Percentiles rank a stretch among this genome's conserved stretches.
phyloP scores from a whole-genome alignment of 1,284 basidiomycete genomes.

The Malassezia arunalokei region DNA sequence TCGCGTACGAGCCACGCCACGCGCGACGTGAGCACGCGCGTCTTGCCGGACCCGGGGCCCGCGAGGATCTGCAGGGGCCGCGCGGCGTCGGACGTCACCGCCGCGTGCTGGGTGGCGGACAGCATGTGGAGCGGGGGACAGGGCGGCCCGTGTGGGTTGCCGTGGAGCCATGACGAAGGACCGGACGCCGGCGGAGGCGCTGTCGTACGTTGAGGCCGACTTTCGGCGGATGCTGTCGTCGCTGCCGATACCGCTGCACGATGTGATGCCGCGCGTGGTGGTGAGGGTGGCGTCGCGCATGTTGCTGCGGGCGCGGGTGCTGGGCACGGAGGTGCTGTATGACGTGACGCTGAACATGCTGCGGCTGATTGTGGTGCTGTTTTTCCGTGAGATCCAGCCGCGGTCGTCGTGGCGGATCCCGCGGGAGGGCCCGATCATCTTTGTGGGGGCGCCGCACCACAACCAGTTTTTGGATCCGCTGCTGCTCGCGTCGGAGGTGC shows the following conservation, averaged over 20 bases:
- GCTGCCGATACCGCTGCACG: constrained; percentile 34
- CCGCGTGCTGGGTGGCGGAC: constrained; percentile 28
- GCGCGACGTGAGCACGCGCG: constrained; percentile 36
- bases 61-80: constrained; percentile 40
- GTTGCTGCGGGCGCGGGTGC: constrained; percentile 27
- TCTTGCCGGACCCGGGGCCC: constrained; percentile 44
- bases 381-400: constrained; percentile 87
- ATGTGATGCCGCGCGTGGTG: constrained; percentile 26
- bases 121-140: constrained; percentile 15
- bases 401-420: constrained; percentile 93
- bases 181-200: not conserved
- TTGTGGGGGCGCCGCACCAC: constrained; percentile 89
- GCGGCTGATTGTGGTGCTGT: constrained; percentile 78
- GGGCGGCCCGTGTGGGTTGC: not conserved
- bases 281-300: constrained; percentile 27
- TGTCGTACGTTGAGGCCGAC: constrained; percentile 15
- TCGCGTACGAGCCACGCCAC: constrained; percentile 36
- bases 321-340: constrained; percentile 45
- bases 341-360: constrained; percentile 48
- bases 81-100: constrained; percentile 29
- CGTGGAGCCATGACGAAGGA: not conserved
- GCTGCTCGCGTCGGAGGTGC: constrained; percentile 71
- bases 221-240: constrained; percentile 27
- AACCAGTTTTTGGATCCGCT: constrained; percentile 97
- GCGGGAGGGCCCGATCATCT: constrained; percentile 74